These are phyloP conservation scores for Hymenoscyphus fraxineus DNA, from an alignment of 2,329 filamentous ascomycete genomes.

Conservation along the genomic window DNA sequence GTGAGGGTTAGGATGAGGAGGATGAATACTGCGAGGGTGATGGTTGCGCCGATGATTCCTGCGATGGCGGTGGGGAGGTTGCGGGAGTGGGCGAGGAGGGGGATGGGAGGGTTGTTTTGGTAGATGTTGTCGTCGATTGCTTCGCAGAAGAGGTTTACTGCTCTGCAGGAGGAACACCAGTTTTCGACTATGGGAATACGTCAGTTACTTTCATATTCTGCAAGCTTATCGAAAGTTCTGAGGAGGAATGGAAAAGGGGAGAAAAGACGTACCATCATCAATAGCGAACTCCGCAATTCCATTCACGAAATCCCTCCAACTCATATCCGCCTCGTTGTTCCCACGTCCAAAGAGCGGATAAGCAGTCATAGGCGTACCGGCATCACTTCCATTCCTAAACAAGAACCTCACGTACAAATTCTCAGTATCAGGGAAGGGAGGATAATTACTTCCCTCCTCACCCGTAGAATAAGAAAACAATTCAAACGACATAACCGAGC, in stretches of 20 bases:
- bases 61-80: conserved; percentile 21
- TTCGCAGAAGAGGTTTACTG: conserved; percentile 28
- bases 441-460: conserved; percentile 29
- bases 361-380: conserved; percentile 32
- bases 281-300: conserved; percentile 27
- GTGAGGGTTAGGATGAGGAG: conserved; percentile 16
- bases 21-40: conserved; percentile 23
- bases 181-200: conserved; percentile 9
- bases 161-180: conserved; percentile 31
- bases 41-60: conserved; percentile 33
- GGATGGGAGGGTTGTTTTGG: not conserved
- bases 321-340: conserved; percentile 28
- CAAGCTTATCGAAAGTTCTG: not conserved
- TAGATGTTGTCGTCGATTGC: conserved; percentile 18
- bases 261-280: not conserved
- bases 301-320: conserved; percentile 29
- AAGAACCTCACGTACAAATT: conserved; percentile 53
- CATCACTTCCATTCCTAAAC: conserved; percentile 46
- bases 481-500: conserved; percentile 70
- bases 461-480: conserved; percentile 43
- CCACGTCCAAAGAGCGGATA: conserved; percentile 34
- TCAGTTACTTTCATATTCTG: not conserved
- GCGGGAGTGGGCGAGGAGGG: not conserved
- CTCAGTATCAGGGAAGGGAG: conserved; percentile 17
- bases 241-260: too few relatives aligned